Percentiles rank a stretch among this genome's conserved stretches.
These are phyloP conservation scores for Cyberlindnera euphorbiiphila DNA, from an alignment of 805 yeast genomes.

Conservation along the genomic window DNA sequence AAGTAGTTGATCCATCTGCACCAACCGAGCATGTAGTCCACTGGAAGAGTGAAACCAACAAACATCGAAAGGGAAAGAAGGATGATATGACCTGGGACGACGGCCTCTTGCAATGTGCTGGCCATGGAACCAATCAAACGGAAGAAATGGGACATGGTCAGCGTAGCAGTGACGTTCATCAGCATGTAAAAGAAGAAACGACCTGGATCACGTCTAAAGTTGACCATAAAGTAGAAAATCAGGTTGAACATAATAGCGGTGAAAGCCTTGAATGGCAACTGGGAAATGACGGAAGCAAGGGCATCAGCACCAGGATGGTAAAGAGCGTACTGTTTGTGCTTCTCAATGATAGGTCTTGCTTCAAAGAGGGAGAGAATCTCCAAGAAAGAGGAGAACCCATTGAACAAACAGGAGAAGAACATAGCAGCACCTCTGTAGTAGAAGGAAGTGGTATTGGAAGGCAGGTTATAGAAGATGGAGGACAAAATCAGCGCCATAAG, in stretches of 20 bases:
- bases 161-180: conserved; percentile 39
- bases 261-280: conserved; percentile 47
- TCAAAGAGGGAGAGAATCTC: conserved; percentile 40
- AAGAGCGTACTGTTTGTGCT: conserved; percentile 53
- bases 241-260: conserved; percentile 45
- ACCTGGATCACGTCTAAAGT: conserved; percentile 50
- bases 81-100: conserved; percentile 54
- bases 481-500: conserved; percentile 52
- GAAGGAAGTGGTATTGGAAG: conserved; percentile 40
- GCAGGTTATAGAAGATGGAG: conserved; percentile 54
- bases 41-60: conserved; percentile 58
- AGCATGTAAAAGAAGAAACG: conserved; percentile 51
- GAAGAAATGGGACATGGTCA: conserved; percentile 56
- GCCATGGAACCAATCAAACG: conserved; percentile 50
- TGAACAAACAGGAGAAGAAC: conserved; percentile 63
- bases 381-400: conserved; percentile 56
- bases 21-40: conserved; percentile 57
- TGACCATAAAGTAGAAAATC: conserved; percentile 48
- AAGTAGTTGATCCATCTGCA: conserved; percentile 61
- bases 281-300: conserved; percentile 55
- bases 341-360: conserved; percentile 50
- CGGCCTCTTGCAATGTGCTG: conserved; percentile 46
- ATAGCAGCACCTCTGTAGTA: conserved; percentile 58
- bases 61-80: conserved; percentile 46
- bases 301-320: conserved; percentile 66